Percentiles rank a stretch among this genome's conserved stretches.
These are phyloP conservation scores for Trichoderma gracile DNA, from an alignment of 2,329 filamentous ascomycete species.

Conservation along the genomic window DNA sequence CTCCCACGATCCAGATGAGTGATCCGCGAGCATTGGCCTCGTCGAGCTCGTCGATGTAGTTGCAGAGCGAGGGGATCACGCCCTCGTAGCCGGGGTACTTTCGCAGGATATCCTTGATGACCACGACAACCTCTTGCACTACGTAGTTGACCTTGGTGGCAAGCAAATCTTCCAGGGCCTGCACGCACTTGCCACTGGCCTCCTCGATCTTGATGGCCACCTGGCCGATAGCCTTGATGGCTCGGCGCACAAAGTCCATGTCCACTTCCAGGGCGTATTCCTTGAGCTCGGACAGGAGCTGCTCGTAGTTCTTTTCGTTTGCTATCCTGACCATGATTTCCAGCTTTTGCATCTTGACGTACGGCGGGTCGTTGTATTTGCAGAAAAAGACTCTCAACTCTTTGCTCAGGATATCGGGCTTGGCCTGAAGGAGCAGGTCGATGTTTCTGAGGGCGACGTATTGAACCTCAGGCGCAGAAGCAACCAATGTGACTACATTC, in stretches of 20 bases:
- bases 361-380: constrained; percentile 98
- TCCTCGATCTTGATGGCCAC: constrained; percentile 98
- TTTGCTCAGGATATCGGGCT: constrained; percentile 95
- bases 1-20: constrained; percentile 97
- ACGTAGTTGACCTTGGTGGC: constrained; percentile 99
- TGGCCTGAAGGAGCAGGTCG: constrained; percentile 90
- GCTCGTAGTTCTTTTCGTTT: constrained; percentile 94
- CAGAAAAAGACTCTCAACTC: constrained; percentile 98
- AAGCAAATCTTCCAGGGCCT: constrained; percentile 88
- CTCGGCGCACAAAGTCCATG: constrained; percentile 96
- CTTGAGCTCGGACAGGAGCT: constrained; percentile 89
- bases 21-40: constrained; percentile 88
- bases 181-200: constrained; percentile 93
- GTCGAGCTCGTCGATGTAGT: constrained; percentile 95
- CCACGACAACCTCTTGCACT: constrained; percentile 96
- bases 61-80: constrained; percentile 93
- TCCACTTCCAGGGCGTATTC: constrained; percentile 98
- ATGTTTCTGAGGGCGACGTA: constrained; percentile 97
- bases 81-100: constrained; percentile 98
- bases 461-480: constrained; percentile 94
- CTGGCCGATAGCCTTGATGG: constrained; percentile 94
- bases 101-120: constrained; percentile 97
- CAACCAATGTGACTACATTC: constrained; percentile 80
- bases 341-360: constrained; percentile 95
- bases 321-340: constrained; percentile 99